Base-by-base conservation (phyloP, 352 stramenopile genomes). In the Phytopythium aichiense region DNA sequence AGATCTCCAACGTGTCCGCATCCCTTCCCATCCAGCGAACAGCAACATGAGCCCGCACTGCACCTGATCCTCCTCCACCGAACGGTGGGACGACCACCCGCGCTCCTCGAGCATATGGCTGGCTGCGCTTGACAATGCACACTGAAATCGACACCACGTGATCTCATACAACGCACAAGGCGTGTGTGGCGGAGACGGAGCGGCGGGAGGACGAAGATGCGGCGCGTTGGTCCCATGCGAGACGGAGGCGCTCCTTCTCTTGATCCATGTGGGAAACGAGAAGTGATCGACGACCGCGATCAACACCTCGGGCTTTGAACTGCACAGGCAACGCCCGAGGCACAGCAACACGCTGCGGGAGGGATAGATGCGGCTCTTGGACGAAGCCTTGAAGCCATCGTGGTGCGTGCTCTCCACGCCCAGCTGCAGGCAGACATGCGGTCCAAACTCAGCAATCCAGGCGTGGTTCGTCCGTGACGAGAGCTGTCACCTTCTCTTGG, bases 181-280 rank as follows among this genome's bases (percentile, higher is more conserved):
- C 37, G 12, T 43, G 9, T 18, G 37, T 20, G 37, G 4, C 13
- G 37, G 13, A 43, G 37, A 43, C 37, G 37, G 37, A 43, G 37
- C 37, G 37, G 37, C 11, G 37, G 13, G 37, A 16, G 37, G 33
- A 30, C 25, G 25, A 30, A 30, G 25, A 30, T 30, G 25, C 25
- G 25, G 25, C 25, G 25, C 25, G 25, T 30, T 30, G 25, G 25
- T 30, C 25, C 11, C 33, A 38, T 38, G 33, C 33, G 33, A 13
- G 38, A 45, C 38, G 38, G n/a, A n/a, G 38, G 28, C 11, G 45
- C 23, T 30, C 7, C 31, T 57, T 57, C 30, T 22, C 51, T 31
- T 57, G 20, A 45, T 57, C 30, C 51, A 57, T 43, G 51, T 57
- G 51, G 51, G 51, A 57, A 20, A 7, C 18, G 31, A 45, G 51